These are phyloP conservation scores for Salvia sclarea DNA, from an alignment of 305 asterid species.

Conservation along the genomic window DNA sequence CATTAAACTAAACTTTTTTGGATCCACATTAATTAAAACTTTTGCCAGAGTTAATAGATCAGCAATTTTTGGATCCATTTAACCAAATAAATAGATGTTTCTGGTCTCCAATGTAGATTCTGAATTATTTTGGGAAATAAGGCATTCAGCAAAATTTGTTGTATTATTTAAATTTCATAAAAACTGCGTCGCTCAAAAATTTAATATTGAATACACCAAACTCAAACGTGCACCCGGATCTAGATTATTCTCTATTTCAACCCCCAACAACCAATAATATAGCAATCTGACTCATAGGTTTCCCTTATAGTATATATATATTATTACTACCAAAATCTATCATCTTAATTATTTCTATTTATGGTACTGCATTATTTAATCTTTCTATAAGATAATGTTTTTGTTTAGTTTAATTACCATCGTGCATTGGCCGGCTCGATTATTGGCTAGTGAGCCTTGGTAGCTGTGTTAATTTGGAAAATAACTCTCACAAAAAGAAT, in stretches of 20 bases:
- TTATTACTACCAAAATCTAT: constrained; percentile 15
- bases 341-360: constrained; percentile 3
- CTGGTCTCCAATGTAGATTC: too few relatives aligned
- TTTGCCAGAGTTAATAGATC: too few relatives aligned
- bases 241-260: background rate
- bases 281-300: constrained; percentile 28
- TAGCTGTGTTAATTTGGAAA: too few relatives aligned
- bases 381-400: background rate
- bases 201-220: background rate
- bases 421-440: constrained; percentile 40
- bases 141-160: too few relatives aligned
- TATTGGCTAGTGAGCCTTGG: background rate
- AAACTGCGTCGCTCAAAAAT: background rate
- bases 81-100: too few relatives aligned
- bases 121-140: too few relatives aligned
- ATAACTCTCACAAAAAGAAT: too few relatives aligned
- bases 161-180: too few relatives aligned
- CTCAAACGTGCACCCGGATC: background rate
- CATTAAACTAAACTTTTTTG: too few relatives aligned
- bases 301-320: background rate
- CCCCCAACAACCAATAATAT: constrained; percentile 23
- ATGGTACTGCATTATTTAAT: background rate
- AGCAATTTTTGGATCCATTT: too few relatives aligned
- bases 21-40: too few relatives aligned
- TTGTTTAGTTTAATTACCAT: constrained; percentile 21